phyloP scores from a whole-genome alignment of 805 yeast genomes.

The Spathaspora girioi region DNA sequence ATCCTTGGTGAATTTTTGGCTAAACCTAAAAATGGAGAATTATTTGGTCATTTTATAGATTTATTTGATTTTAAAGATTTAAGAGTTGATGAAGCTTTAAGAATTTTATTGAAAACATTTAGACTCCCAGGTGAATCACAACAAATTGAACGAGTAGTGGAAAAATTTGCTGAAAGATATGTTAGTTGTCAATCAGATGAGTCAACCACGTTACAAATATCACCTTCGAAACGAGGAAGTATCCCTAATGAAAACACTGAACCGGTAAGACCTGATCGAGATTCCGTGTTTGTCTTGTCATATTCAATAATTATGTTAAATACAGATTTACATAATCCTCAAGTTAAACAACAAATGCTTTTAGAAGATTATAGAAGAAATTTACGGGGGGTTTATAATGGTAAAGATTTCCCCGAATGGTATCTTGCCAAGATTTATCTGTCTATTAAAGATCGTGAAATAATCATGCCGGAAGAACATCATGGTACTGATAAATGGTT shows the following conservation, averaged over 20 bases:
- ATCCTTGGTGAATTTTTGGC: constrained; percentile 83
- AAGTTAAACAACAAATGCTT: constrained; percentile 88
- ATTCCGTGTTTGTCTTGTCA: constrained; percentile 83
- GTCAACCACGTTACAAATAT: background rate
- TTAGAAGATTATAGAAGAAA: constrained; percentile 77
- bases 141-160: constrained; percentile 90
- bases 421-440: constrained; percentile 76
- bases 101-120: constrained; percentile 76
- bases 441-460: constrained; percentile 81
- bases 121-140: constrained; percentile 97
- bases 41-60: constrained; percentile 62
- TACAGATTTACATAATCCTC: constrained; percentile 91
- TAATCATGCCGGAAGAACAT: constrained; percentile 97
- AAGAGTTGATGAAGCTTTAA: constrained; percentile 89
- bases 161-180: constrained; percentile 78
- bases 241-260: constrained; percentile 11
- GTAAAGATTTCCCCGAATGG: constrained; percentile 79
- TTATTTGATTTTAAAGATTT: constrained; percentile 71
- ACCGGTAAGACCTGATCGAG: constrained; percentile 67
- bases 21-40: constrained; percentile 59
- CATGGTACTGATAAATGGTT: constrained; percentile 91
- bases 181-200: constrained; percentile 52
- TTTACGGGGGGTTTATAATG: constrained; percentile 73
- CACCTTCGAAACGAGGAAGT: constrained; percentile 2
- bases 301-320: constrained; percentile 92